Base-by-base conservation (phyloP, 257 asterid genomes). In the Echites panduratus region DNA sequence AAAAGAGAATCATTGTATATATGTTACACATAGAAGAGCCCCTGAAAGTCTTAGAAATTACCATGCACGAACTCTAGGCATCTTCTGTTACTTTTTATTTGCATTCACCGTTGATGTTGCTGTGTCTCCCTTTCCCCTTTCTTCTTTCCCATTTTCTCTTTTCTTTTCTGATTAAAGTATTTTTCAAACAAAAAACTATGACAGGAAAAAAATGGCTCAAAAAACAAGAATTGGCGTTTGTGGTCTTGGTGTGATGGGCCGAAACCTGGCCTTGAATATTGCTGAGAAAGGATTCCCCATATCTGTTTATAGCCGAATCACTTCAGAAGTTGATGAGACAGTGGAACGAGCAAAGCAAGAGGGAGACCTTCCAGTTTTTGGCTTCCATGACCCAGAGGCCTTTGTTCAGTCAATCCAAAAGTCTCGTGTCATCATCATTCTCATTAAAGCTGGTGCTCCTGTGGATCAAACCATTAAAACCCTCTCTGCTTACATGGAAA, bases 221-320 rank as follows among this genome's bases (percentile, higher is more conserved):
- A 88, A 78, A 75, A 95, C 85, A 70, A 90, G 99, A 87, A 95
- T 95, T 17, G 99, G 99, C 67, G 98, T 95, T 58, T 96, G 96
- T 74, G 99, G 99, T 71, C 93, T 95, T 19, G 99, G 98, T 75
- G 99, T 95, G 64, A 95, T 95, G 97, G 98, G 99, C 19, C 99
- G 92, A 79, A 95, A 95, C 68, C 91, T 94, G 40, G 99, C 99
- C 69, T 97, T 94, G 73, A 94, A 94, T 89, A 94, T 94, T 50
- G 99, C 99, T 12, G 97, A 89, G 80, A 94, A 94, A 87, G 97
- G 99, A 75, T 94, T 94, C 68, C 97, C 97, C 19, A 95, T 95
- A 69, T 95, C 99, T 3, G 97, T 95, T 70, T 95, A 95, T 91
- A 95, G 92, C 45, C 86, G 99, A 35, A 92, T 96, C 40, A 87